phyloP scores from a whole-genome alignment of 495 filamentous ascomycete genomes.

The Penicillium herquei region DNA sequence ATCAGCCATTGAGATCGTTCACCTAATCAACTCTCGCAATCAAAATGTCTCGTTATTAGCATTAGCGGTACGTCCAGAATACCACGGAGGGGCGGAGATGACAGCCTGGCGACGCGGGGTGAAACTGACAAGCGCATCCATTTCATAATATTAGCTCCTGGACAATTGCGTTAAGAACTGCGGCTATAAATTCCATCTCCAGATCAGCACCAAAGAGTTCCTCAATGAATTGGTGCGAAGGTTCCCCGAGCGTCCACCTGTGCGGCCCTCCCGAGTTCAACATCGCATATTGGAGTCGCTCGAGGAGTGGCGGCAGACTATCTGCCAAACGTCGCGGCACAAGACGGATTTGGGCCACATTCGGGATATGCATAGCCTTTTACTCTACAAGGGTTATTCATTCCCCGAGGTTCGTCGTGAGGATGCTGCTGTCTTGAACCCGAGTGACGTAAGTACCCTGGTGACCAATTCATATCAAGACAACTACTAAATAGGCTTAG shows the following conservation, averaged over 20 bases:
- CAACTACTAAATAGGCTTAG: conserved; percentile 48
- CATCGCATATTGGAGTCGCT: conserved; percentile 91
- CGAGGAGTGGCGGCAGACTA: conserved; percentile 97
- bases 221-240: conserved; percentile 96
- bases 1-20: conserved; percentile 90
- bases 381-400: conserved; percentile 94
- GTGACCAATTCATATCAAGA: conserved; percentile 6
- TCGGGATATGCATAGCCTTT: conserved; percentile 92
- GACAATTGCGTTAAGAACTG: conserved; percentile 99
- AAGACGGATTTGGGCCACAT: conserved; percentile 97
- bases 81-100: conserved; percentile 1
- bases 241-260: conserved; percentile 90
- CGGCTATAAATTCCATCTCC: conserved; percentile 97
- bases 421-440: conserved; percentile 96
- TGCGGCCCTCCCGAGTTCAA: conserved; percentile 83
- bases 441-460: conserved; percentile 83
- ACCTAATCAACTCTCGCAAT: conserved; percentile 93
- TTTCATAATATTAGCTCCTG: conserved; percentile 60
- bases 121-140: conserved; percentile 21
- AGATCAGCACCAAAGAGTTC: conserved; percentile 98
- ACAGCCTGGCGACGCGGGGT: conserved; percentile 18
- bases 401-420: conserved; percentile 91
- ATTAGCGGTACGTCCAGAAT: conserved; percentile 54
- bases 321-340: conserved; percentile 95
- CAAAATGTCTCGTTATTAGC: conserved; percentile 91